phyloP scores from a whole-genome alignment of 805 yeast genomes.

The Yarrowia deformans region DNA sequence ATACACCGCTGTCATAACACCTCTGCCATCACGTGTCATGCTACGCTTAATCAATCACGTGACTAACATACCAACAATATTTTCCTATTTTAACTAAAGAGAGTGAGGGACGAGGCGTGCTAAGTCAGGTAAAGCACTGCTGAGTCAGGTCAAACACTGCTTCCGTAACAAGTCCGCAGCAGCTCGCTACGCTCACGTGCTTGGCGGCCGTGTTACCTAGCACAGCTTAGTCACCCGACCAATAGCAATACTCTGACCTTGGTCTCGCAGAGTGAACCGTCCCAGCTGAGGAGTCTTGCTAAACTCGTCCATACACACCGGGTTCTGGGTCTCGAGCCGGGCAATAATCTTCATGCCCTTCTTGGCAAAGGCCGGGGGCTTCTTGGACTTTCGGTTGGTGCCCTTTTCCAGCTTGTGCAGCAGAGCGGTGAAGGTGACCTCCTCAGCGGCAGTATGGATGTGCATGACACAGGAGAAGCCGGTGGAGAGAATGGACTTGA shows the following conservation, averaged over 20 bases:
- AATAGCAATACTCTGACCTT: constrained; percentile 97
- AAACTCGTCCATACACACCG: constrained; percentile 93
- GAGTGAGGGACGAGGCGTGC: no score
- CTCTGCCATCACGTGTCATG: no score
- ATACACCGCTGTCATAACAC: no score
- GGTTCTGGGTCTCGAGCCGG: constrained; percentile 79
- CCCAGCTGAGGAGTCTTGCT: constrained; percentile 95
- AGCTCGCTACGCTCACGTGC: no score
- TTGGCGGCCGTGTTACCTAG: no score
- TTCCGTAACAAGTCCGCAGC: no score
- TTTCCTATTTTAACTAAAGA: no score
- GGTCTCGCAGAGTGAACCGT: constrained; percentile 97
- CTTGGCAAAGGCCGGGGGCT: constrained; percentile 97
- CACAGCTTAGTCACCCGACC: constrained; percentile 91
- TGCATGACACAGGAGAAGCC: constrained; percentile 99
- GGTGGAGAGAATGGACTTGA: constrained; percentile 90
- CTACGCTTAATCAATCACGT: no score
- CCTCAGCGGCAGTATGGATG: constrained; percentile 97
- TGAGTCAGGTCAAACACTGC: no score
- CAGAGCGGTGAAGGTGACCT: constrained; percentile 79
- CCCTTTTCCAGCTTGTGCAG: constrained; percentile 96
- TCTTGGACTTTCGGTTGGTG: constrained; percentile 93
- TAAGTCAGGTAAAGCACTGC: no score
- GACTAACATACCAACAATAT: no score
- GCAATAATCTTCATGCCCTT: constrained; percentile 99